These are phyloP conservation scores for Rhizopus stolonifer DNA, from an alignment of 371 early-diverging fungal species.

Conservation along the genomic window DNA sequence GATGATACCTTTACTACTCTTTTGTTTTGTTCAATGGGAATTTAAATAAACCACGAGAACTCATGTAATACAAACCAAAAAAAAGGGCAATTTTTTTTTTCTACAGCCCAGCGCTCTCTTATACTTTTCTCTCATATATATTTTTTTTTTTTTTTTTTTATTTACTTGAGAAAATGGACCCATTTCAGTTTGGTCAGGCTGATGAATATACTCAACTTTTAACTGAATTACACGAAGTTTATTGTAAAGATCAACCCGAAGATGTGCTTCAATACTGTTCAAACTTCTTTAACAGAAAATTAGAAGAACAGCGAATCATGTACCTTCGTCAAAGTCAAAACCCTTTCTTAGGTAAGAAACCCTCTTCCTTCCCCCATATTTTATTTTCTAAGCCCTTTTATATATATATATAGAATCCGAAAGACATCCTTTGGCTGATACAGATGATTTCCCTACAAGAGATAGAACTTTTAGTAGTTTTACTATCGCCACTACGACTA, in stretches of 20 bases:
- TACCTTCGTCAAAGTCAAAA: conserved; percentile 15
- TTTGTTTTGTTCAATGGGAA: conserved; percentile 48
- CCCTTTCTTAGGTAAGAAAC: conserved; percentile 10
- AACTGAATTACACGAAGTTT: conserved; percentile 26
- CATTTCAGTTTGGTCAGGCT: conserved; percentile 18
- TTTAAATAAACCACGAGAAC: conserved; percentile 1
- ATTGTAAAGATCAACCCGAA: conserved; percentile 45
- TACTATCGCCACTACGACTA: background rate
- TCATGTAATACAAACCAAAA: conserved; percentile 8
- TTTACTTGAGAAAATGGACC: conserved; percentile 8
- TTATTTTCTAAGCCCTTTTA: background rate
- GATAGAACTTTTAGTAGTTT: conserved; percentile 2
- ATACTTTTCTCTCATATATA: background rate
- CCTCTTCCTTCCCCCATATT: background rate
- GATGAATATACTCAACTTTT: conserved; percentile 34
- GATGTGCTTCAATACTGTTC: conserved; percentile 89
- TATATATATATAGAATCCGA: conserved; percentile 13
- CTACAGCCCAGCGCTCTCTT: background rate
- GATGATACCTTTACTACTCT: conserved; percentile 59
- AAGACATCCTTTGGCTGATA: conserved; percentile 26
- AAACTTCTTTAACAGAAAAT: conserved; percentile 73
- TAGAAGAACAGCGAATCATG: conserved; percentile 59
- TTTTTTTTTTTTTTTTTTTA: conserved; percentile 3
- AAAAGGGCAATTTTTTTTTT: conserved; percentile 3
- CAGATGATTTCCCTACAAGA: conserved; percentile 1